Evolutionary conservation across 176 grass and related monocot genomes (phyloP).

Genomic region (Oryza australiensis): DNA sequence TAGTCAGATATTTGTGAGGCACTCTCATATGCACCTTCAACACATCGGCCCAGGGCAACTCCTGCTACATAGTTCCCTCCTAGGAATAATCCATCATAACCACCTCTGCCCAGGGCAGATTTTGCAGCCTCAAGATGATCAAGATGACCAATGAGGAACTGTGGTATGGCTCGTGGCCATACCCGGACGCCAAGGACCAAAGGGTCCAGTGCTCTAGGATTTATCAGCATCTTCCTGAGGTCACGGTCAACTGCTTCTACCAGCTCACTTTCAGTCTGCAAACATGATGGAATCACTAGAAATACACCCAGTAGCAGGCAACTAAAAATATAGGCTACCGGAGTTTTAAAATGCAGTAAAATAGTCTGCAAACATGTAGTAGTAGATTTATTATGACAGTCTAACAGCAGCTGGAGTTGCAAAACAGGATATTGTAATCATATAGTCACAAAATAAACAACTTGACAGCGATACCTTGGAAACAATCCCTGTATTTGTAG

Average conservation of each 20-base stretch:
- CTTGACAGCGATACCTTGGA: slow-evolving; percentile 66
- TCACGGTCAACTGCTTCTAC: slow-evolving; percentile 86
- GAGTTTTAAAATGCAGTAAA: not conserved
- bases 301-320: not conserved
- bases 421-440: not conserved
- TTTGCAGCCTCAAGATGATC: slow-evolving; percentile 71
- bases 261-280: slow-evolving; percentile 73
- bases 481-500: slow-evolving; percentile 81
- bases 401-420: not conserved
- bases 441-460: not conserved
- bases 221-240: slow-evolving; percentile 88
- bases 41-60: slow-evolving; percentile 82
- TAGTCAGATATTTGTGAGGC: slow-evolving; percentile 65
- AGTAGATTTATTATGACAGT: not conserved
- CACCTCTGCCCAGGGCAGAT: slow-evolving; percentile 43
- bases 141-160: slow-evolving; percentile 85
- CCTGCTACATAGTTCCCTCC: slow-evolving; percentile 92
- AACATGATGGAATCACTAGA: slow-evolving; percentile 1
- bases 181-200: slow-evolving; percentile 70
- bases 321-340: not conserved
- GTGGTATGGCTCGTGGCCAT: slow-evolving; percentile 92
- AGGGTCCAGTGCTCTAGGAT: slow-evolving; percentile 62
- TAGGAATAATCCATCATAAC: slow-evolving; percentile 65
- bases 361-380: not conserved
- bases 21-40: slow-evolving; percentile 81